Evolutionary conservation across 768 basidiomycete genomes (phyloP).

Genomic region (Amanita pseudoporphyria): DNA sequence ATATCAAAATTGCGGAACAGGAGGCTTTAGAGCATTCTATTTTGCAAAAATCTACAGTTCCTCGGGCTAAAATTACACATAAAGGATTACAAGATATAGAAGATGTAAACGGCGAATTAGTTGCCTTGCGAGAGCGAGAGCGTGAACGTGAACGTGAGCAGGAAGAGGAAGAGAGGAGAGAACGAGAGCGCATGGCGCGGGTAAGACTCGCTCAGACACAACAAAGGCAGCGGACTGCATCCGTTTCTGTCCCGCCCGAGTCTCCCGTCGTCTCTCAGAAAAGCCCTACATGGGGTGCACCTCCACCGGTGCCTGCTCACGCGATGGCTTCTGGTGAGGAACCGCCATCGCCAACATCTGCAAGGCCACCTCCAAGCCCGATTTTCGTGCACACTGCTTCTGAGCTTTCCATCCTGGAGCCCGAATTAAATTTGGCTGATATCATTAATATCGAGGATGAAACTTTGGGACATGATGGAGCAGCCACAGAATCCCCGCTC

Average conservation of each 20-base stretch:
- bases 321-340: slow-evolving; percentile 19
- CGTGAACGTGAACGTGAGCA: slow-evolving; percentile 50
- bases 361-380: slow-evolving; percentile 12
- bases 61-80: slow-evolving; percentile 80
- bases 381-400: slow-evolving; percentile 25
- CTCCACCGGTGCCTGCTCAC: slow-evolving; percentile 46
- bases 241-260: slow-evolving; percentile 64
- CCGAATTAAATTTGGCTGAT: slow-evolving; percentile 64
- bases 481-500: slow-evolving; percentile 14
- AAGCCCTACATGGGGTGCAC: slow-evolving; percentile 50
- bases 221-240: slow-evolving; percentile 37
- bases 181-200: slow-evolving; percentile 59
- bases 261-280: slow-evolving; percentile 45
- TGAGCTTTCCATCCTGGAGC: slow-evolving; percentile 35
- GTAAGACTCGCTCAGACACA: slow-evolving; percentile 36
- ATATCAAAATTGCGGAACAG: slow-evolving; percentile 73
- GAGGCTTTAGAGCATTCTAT: slow-evolving; percentile 83
- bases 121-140: slow-evolving; percentile 39
- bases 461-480: slow-evolving; percentile 24
- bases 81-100: slow-evolving; percentile 91
- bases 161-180: slow-evolving; percentile 62
- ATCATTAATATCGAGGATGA: slow-evolving; percentile 75
- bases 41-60: slow-evolving; percentile 56
- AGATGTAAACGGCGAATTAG: slow-evolving; percentile 45
- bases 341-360: neutral